Evolutionary conservation across 352 stramenopile genomes (phyloP).

Genomic region (Pythium guiyangense): DNA sequence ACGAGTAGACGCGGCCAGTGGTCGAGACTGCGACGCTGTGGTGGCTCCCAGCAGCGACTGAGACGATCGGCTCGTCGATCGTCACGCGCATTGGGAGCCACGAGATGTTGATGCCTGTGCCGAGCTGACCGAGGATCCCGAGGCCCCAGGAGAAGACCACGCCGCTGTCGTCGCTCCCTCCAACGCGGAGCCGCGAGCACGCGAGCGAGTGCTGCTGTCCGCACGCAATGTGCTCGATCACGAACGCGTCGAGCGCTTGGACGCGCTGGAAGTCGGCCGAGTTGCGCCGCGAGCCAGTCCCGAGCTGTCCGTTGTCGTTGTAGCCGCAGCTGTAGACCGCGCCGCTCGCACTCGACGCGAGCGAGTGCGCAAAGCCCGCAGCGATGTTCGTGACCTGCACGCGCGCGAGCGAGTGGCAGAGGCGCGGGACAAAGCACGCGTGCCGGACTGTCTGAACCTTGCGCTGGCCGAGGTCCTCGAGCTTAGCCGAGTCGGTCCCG

Average conservation of each 20-base stretch:
- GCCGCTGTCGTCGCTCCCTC: constrained; percentile 15
- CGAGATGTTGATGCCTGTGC: constrained; percentile 56
- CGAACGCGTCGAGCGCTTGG: constrained; percentile 35
- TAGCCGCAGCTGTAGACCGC: constrained; percentile 72
- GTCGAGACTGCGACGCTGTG: constrained; percentile 66
- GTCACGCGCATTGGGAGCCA: constrained; percentile 58
- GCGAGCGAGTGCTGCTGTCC: constrained; percentile 75
- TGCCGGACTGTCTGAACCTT: constrained; percentile 58
- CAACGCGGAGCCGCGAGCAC: constrained; percentile 25
- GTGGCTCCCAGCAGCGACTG: constrained; percentile 65
- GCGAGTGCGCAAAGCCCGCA: constrained; percentile 71
- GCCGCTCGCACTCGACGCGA: constrained; percentile 49
- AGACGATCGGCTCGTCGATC: constrained; percentile 42
- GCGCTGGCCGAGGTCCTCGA: constrained; percentile 22
- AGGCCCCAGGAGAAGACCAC: constrained; percentile 76
- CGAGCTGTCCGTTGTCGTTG: constrained; percentile 81
- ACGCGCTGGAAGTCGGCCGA: constrained; percentile 57
- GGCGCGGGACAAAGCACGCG: constrained; percentile 42
- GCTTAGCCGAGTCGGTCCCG: constrained; percentile 15
- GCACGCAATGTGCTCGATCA: constrained; percentile 63
- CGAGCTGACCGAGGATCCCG: constrained; percentile 66
- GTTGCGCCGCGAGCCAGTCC: constrained; percentile 58
- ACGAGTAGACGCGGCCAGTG: constrained; percentile 60
- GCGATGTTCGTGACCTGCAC: constrained; percentile 46
- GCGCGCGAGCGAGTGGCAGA: constrained; percentile 31